These are phyloP conservation scores for Lactifluus pinguis DNA, from an alignment of 768 basidiomycete genomes.

Conservation along the genomic window DNA sequence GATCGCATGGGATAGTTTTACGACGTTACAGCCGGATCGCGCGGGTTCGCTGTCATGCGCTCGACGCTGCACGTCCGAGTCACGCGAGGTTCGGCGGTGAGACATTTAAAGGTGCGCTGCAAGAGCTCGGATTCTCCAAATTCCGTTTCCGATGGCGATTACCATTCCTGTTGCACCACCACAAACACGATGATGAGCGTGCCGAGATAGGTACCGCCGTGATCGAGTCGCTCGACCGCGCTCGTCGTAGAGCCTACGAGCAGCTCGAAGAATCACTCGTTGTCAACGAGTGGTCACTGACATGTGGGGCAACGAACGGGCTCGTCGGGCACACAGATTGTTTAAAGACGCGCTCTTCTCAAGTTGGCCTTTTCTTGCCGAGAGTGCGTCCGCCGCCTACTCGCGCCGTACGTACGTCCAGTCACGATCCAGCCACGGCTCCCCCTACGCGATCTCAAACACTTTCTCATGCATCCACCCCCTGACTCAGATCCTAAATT, in stretches of 20 bases:
- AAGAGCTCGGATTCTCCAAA: constrained; percentile 31
- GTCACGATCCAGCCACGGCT: constrained; percentile 20
- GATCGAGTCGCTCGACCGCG: background rate
- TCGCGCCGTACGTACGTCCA: constrained; percentile 24
- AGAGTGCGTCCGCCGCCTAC: constrained; percentile 34
- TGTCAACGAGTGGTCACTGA: constrained; percentile 21
- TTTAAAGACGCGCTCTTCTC: constrained; percentile 52
- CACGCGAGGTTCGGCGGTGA: constrained; percentile 44
- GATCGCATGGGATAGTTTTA: constrained; percentile 55
- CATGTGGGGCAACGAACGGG: constrained; percentile 26
- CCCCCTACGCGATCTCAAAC: constrained; percentile 27
- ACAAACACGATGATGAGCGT: too few relatives aligned
- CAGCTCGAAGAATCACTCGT: constrained; percentile 22
- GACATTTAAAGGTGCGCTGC: constrained; percentile 40
- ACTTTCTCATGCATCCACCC: constrained; percentile 21
- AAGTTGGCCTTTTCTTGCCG: constrained; percentile 39
- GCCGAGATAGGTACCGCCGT: too few relatives aligned
- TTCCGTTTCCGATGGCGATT: constrained; percentile 8
- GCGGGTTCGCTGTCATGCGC: constrained; percentile 47
- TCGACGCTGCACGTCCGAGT: constrained; percentile 53
- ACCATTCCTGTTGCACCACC: background rate
- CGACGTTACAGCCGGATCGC: constrained; percentile 42
- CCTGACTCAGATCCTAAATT: too few relatives aligned
- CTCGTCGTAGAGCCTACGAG: constrained; percentile 25
- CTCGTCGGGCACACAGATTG: constrained; percentile 40